A percentile compares a stretch with the other conserved stretches of the same genome.
These are phyloP conservation scores for Calonectria honghensis DNA, from an alignment of 2,329 filamentous ascomycete species.

Conservation along the genomic window DNA sequence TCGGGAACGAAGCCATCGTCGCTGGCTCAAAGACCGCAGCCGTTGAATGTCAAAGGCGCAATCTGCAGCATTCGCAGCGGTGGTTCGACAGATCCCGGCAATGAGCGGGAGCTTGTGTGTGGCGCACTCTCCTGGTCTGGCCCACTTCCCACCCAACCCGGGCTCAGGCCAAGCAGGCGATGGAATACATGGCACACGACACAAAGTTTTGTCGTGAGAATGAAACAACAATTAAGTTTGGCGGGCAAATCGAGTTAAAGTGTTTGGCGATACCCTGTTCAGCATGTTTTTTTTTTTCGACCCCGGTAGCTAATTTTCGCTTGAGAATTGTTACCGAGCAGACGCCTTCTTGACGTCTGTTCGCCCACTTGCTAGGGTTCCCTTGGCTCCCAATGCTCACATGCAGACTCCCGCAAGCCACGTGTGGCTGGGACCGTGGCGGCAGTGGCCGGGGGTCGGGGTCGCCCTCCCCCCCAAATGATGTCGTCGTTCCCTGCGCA, in stretches of 20 bases:
- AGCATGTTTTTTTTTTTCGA: background rate
- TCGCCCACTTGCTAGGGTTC: constrained; percentile 18
- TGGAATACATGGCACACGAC: background rate
- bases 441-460: constrained; percentile 14
- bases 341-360: background rate
- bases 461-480: constrained; percentile 36
- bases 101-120: constrained; percentile 35
- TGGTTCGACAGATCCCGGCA: constrained; percentile 50
- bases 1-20: constrained; percentile 60
- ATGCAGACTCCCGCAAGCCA: constrained; percentile 35
- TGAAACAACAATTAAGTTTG: constrained; percentile 1
- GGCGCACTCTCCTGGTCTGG: constrained; percentile 29
- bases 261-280: background rate
- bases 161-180: background rate
- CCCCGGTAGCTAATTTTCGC: background rate
- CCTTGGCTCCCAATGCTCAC: constrained; percentile 27
- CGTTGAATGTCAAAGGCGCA: constrained; percentile 46
- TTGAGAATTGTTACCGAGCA: background rate
- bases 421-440: constrained; percentile 28
- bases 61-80: constrained; percentile 46
- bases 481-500: constrained; percentile 41
- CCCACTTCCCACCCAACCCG: constrained; percentile 24
- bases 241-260: background rate
- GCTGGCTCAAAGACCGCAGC: constrained; percentile 44
- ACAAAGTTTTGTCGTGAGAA: background rate